Percentiles rank a stretch among this genome's conserved stretches.
These are phyloP conservation scores for Pythium oligandrum DNA, from an alignment of 352 stramenopile genomes.

Conservation along the genomic window DNA sequence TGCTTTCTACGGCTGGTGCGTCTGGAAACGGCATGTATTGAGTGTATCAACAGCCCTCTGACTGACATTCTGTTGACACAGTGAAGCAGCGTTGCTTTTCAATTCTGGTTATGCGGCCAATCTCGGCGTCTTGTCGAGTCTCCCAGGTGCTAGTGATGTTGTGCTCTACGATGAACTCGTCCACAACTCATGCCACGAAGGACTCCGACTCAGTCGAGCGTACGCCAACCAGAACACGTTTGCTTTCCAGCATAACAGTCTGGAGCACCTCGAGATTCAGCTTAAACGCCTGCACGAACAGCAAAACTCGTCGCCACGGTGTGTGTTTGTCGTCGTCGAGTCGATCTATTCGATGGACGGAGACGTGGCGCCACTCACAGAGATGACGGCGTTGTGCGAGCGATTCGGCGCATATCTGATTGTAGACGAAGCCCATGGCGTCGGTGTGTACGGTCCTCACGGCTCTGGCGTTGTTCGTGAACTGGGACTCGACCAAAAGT, in stretches of 20 bases:
- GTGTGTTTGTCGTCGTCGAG: slow-evolving; percentile 95
- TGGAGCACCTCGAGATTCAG: slow-evolving; percentile 65
- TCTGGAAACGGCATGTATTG: not conserved
- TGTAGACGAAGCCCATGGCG: slow-evolving; percentile 96
- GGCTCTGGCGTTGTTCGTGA: slow-evolving; percentile 64
- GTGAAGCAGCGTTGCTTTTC: slow-evolving; percentile 91
- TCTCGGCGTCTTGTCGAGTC: slow-evolving; percentile 90
- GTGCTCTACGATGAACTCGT: slow-evolving; percentile 96
- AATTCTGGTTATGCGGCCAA: slow-evolving; percentile 98
- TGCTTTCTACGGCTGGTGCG: slow-evolving; percentile 83
- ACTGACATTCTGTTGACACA: slow-evolving; percentile 10
- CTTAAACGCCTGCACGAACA: slow-evolving; percentile 33
- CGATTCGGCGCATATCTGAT: slow-evolving; percentile 85
- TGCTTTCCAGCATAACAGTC: slow-evolving; percentile 92
- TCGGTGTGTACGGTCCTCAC: slow-evolving; percentile 85
- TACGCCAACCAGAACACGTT: slow-evolving; percentile 35
- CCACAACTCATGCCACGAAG: slow-evolving; percentile 96
- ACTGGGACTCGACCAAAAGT: slow-evolving; percentile 73
- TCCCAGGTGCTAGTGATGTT: slow-evolving; percentile 84
- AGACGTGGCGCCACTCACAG: slow-evolving; percentile 88
- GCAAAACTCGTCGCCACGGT: slow-evolving; percentile 8
- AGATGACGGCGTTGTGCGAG: slow-evolving; percentile 81
- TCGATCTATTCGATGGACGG: slow-evolving; percentile 99
- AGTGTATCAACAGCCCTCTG: not conserved
- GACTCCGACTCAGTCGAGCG: slow-evolving; percentile 83